Evolutionary conservation across 2,329 filamentous ascomycete species (phyloP), one percentile per base, ranked within the genome.

Genomic region (Neurospora sp.): DNA sequence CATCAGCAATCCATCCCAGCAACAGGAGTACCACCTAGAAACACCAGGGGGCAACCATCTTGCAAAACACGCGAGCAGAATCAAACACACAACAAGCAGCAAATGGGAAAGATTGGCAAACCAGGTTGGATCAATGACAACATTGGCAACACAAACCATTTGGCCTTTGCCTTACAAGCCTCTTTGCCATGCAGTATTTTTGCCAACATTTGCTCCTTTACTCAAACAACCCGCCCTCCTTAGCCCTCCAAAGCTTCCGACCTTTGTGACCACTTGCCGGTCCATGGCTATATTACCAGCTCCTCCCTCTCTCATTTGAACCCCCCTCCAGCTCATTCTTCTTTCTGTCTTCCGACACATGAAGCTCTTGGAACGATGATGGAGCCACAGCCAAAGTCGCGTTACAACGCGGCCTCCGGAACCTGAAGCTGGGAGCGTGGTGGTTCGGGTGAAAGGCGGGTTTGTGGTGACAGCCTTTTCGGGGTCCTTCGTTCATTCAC

Each of bases 271-370:
- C 15, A 17, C 39, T 17, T 17, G 39, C 3, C 39, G 15, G 1
- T 17, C 13, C 2, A 42, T 28, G 46, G 19, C 11, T 52, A 52
- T 52, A 52, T 28, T 28, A 3, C 5, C 46, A 1, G 5, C 10
- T 1, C 6, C 0, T 15, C 7, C 11, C 19, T 28, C 19, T 2
- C 6, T 28, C 11, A 8, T 2, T 8, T 2, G 0, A 52, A 13
- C 6, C 1, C 6, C 0, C 0, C 1, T 13, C 6, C 2, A 7
- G 6, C 6, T 13, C 46, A 52, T 23, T 28, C 11, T 8, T 28
- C 6, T 1, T 0, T 52, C 3, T 4, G 9, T 17, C 2, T 13
- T 42, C 0, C n/a, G 40, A 8, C 11, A 15, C 11, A 15, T 28
- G 11, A 52, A 52, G 2, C 46, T 28, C 1, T 3, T 28, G 2